Percentiles rank a stretch among this genome's conserved stretches.
These are phyloP conservation scores for Malbranchea zuffiana DNA, from an alignment of 2,329 filamentous ascomycete genomes.

Conservation along the genomic window DNA sequence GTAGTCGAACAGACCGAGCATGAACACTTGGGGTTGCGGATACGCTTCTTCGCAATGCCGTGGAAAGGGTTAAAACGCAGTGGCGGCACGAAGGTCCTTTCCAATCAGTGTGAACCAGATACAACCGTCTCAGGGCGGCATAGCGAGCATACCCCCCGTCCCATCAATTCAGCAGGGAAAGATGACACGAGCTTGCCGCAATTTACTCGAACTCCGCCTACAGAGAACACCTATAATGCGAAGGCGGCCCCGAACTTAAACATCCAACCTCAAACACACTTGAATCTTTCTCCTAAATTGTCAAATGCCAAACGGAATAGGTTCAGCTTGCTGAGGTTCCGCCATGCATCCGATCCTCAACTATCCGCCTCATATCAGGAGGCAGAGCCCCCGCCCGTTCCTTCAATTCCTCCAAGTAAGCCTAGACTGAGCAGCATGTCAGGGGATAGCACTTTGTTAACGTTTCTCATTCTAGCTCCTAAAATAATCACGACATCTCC, in stretches of 20 bases:
- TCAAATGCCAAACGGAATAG: conserved; percentile 30
- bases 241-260: not conserved
- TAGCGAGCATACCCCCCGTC: conserved; percentile 12
- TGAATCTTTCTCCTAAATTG: no score
- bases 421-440: not conserved
- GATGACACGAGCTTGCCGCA: no score
- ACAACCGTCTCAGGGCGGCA: conserved; percentile 6
- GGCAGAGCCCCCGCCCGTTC: conserved; percentile 41
- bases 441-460: conserved; percentile 4
- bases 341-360: conserved; percentile 88
- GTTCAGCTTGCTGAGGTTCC: conserved; percentile 65
- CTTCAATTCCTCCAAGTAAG: conserved; percentile 29
- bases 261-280: not conserved
- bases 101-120: conserved; percentile 1
- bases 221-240: no score
- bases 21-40: conserved; percentile 7
- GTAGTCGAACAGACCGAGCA: conserved; percentile 4
- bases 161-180: no score
- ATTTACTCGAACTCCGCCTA: not conserved
- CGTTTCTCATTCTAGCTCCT: conserved; percentile 32
- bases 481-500: conserved; percentile 87
- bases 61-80: conserved; percentile 14
- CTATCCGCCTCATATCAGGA: conserved; percentile 63
- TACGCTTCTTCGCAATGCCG: conserved; percentile 10
- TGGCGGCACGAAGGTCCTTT: conserved; percentile 5